phyloP scores from a whole-genome alignment of 1,139 yeast species.

The Magnusiomyces ingens region DNA sequence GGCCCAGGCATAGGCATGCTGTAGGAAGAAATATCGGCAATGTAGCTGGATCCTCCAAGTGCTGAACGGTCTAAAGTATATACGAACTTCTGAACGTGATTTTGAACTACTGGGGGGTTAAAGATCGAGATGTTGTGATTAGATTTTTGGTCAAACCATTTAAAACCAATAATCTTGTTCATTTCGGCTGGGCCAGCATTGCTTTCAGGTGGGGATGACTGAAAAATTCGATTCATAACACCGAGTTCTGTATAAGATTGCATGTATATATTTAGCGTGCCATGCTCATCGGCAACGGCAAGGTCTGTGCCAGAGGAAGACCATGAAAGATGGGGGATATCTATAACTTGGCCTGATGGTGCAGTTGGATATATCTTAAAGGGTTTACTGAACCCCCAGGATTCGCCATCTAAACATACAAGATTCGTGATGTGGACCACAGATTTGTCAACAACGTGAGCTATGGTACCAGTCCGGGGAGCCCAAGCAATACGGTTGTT shows the following conservation, averaged over 20 bases:
- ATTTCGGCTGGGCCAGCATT: conserved; percentile 19
- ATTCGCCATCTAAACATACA: conserved; percentile 55
- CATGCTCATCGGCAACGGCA: conserved; percentile 38
- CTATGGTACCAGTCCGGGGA: conserved; percentile 57
- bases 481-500: conserved; percentile 56
- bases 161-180: conserved; percentile 44
- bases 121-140: conserved; percentile 34
- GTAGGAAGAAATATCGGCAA: conserved; percentile 35
- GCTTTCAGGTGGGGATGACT: conserved; percentile 19
- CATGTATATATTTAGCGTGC: conserved; percentile 34
- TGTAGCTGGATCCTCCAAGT: conserved; percentile 6
- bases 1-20: conserved; percentile 56
- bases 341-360: conserved; percentile 15
- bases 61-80: conserved; percentile 3
- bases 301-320: conserved; percentile 37
- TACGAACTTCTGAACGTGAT: conserved; percentile 11
- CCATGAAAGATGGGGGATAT: conserved; percentile 37
- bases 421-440: conserved; percentile 50
- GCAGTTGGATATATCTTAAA: conserved; percentile 25
- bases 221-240: conserved; percentile 23
- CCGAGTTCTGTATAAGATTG: conserved; percentile 21
- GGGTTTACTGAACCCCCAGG: conserved; percentile 62
- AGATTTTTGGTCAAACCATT: conserved; percentile 67
- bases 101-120: conserved; percentile 23
- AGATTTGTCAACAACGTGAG: conserved; percentile 41